These are phyloP conservation scores for Artomyces pyxidatus DNA, from an alignment of 768 basidiomycete genomes.

Conservation along the genomic window DNA sequence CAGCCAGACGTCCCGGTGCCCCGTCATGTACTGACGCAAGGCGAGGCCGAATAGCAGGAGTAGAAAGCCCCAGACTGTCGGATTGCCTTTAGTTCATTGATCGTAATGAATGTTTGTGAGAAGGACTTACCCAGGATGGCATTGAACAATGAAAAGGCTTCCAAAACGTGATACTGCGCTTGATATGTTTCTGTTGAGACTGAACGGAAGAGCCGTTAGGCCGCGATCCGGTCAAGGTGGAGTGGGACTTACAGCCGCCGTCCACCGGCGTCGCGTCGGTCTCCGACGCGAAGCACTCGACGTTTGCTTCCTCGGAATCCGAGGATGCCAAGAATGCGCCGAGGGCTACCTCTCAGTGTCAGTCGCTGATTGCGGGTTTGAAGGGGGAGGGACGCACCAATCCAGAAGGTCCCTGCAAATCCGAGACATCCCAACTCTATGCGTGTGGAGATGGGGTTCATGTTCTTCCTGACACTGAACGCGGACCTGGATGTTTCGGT, in stretches of 20 bases:
- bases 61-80: conserved; percentile 41
- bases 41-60: conserved; percentile 37
- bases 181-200: conserved; percentile 83
- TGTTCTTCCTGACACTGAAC: conserved; percentile 52
- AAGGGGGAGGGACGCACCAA: conserved; percentile 39
- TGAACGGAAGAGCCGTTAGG: conserved; percentile 21
- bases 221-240: background rate
- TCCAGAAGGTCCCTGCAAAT: conserved; percentile 69
- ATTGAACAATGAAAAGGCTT: conserved; percentile 74
- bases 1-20: conserved; percentile 52
- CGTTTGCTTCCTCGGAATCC: conserved; percentile 71
- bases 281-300: conserved; percentile 67
- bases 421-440: conserved; percentile 68
- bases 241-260: conserved; percentile 53
- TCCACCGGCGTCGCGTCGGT: conserved; percentile 44
- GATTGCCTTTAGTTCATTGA: background rate
- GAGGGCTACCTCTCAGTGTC: conserved; percentile 41
- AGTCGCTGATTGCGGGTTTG: background rate
- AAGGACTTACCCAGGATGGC: conserved; percentile 51
- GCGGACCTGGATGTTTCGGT: conserved; percentile 38
- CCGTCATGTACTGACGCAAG: conserved; percentile 34
- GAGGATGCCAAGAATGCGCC: conserved; percentile 67
- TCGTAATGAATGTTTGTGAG: conserved; percentile 1
- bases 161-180: conserved; percentile 81
- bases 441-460: conserved; percentile 74